phyloP scores from a whole-genome alignment of 495 filamentous ascomycete species.

The Tetracladium marchalianum region DNA sequence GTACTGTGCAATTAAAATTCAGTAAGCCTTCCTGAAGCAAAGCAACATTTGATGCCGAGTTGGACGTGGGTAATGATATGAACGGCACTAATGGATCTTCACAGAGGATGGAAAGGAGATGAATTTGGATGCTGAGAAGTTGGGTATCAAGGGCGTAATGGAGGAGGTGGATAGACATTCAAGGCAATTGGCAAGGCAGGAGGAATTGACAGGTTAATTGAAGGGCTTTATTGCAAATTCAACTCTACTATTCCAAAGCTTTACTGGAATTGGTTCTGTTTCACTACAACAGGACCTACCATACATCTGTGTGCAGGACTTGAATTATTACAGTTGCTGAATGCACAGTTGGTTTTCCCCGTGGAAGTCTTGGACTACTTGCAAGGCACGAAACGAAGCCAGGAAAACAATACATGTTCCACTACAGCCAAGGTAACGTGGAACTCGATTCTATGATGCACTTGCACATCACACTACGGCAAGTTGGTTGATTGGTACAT shows the following conservation, averaged over 20 bases:
- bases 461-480: too few relatives aligned
- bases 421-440: too few relatives aligned
- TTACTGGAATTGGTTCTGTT: too few relatives aligned
- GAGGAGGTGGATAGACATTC: slow-evolving; percentile 90
- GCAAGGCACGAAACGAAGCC: too few relatives aligned
- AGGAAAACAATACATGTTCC: too few relatives aligned
- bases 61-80: neutral
- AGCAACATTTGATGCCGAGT: neutral
- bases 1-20: slow-evolving; percentile 66
- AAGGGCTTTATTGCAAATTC: neutral
- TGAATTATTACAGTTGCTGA: too few relatives aligned
- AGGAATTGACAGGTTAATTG: slow-evolving; percentile 53
- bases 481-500: too few relatives aligned
- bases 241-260: neutral
- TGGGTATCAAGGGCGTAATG: slow-evolving; percentile 77
- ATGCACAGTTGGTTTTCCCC: too few relatives aligned
- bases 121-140: slow-evolving; percentile 55
- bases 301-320: too few relatives aligned
- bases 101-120: slow-evolving; percentile 78
- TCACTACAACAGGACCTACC: too few relatives aligned
- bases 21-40: slow-evolving; percentile 43
- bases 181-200: slow-evolving; percentile 64
- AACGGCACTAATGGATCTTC: slow-evolving; percentile 1
- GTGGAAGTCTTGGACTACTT: too few relatives aligned
- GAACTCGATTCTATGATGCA: too few relatives aligned